phyloP scores from a whole-genome alignment of 2,329 filamentous ascomycete species.

The Alternaria rosae region DNA sequence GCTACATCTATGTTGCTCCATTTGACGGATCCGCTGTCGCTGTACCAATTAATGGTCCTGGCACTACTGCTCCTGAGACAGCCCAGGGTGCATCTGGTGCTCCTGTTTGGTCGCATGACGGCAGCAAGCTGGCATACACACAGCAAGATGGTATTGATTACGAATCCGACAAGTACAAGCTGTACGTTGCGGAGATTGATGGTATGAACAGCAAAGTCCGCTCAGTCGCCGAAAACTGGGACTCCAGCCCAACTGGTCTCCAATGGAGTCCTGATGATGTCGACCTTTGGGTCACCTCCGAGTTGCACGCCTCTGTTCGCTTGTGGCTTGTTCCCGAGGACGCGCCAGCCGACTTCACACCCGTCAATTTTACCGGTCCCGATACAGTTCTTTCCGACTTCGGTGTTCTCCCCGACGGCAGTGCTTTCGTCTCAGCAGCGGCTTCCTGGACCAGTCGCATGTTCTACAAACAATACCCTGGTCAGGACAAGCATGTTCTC shows the following conservation, averaged over 20 bases:
- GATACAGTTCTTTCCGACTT: constrained; percentile 44
- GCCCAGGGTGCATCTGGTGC: constrained; percentile 68
- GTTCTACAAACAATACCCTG: constrained; percentile 40
- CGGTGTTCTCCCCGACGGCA: constrained; percentile 67
- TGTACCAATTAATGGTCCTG: constrained; percentile 43
- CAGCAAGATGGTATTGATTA: constrained; percentile 69
- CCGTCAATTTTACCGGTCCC: constrained; percentile 54
- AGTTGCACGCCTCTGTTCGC: constrained; percentile 39
- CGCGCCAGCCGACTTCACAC: constrained; percentile 60
- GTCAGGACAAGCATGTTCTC: constrained; percentile 51
- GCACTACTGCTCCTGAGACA: constrained; percentile 45
- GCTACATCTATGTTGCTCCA: constrained; percentile 78
- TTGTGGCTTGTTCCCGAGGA: constrained; percentile 69
- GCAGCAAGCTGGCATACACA: constrained; percentile 79
- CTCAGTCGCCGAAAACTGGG: constrained; percentile 45
- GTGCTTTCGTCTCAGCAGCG: constrained; percentile 53
- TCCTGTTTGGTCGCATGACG: constrained; percentile 78
- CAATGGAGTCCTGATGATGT: constrained; percentile 41
- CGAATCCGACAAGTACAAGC: constrained; percentile 76
- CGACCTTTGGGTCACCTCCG: constrained; percentile 44
- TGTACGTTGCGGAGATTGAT: constrained; percentile 46
- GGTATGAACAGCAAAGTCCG: constrained; percentile 35
- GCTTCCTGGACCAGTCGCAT: constrained; percentile 44
- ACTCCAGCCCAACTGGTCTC: constrained; percentile 39
- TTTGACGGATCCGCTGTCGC: constrained; percentile 64